Base-by-base conservation (phyloP, 495 filamentous ascomycete genomes). In the Rhypophila decipiens region DNA sequence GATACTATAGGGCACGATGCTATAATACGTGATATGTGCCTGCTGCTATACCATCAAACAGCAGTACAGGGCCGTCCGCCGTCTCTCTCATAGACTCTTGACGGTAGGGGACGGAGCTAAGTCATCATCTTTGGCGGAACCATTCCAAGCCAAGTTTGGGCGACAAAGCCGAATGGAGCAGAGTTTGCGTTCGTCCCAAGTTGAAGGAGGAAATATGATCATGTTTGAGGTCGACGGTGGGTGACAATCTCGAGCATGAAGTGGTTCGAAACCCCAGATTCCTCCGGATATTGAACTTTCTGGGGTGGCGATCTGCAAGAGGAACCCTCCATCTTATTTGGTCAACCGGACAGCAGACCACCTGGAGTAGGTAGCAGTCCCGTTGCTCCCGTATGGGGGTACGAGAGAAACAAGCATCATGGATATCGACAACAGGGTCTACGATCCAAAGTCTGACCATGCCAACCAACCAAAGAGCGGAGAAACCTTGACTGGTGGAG, bases 21-120 rank as follows among this genome's bases (percentile, higher is more conserved):
- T 56, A 58, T 49, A 35, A 34, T 47, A 51, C 56, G 58, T n/a
- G n/a, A n/a, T 58, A 61, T 56, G 55, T 56, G 61, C 53, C 61
- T 63, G 56, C 47, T 60, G 47, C 38, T 57, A 63, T 63, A 51
- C 46, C 18, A 13, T 13, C 36, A 18, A 38, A 17, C 36, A 18
- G 3, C 10, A 38, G 20, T 19, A 19, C 15, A n/a, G n/a, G n/a
- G n/a, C n/a, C n/a, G n/a, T n/a, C n/a, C n/a, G n/a, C n/a, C n/a
- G n/a, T n/a, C n/a, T n/a, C n/a, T n/a, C n/a, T n/a, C n/a, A n/a
- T n/a, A n/a, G n/a, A n/a, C n/a, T n/a, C n/a, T n/a, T n/a, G 27
- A 31, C 7, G 27, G 19, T n/a, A 33, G 41, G 52, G 43, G 44
- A 51, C 58, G 51, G 58, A 60, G 37, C 9, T 38, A 34, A 44